Conservation (phyloP, 1,284 basidiomycete species). For the Rhodotorula sp. region DNA sequence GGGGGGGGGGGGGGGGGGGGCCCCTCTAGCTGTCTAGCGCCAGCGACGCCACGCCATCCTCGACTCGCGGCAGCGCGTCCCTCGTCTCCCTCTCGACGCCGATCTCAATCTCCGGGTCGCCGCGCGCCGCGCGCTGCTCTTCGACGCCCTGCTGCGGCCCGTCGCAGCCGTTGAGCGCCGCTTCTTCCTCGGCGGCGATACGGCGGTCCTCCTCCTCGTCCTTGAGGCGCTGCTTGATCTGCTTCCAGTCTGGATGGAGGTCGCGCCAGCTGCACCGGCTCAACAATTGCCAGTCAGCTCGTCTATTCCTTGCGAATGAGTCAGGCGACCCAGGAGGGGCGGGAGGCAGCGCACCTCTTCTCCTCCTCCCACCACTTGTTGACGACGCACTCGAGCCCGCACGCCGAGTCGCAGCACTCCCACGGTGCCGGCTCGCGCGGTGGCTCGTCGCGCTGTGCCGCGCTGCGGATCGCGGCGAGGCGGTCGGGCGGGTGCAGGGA, state of each 20-base stretch:
- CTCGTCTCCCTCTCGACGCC: not conserved
- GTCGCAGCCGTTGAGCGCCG: slow-evolving; percentile 15
- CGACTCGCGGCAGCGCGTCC: no score
- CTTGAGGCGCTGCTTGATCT: slow-evolving; percentile 20
- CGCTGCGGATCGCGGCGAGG: slow-evolving; percentile 11
- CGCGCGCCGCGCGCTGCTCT: no score
- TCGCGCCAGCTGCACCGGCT: slow-evolving; percentile 22
- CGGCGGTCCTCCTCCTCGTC: slow-evolving; percentile 30
- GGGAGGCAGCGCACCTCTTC: slow-evolving; percentile 18
- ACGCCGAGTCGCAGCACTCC: slow-evolving; percentile 22
- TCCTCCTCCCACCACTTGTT: slow-evolving; percentile 35
- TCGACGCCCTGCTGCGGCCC: no score
- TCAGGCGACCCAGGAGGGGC: no score
- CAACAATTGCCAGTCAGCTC: not conserved
- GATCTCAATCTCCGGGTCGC: not conserved
- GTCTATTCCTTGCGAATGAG: not conserved
- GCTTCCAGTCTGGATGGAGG: slow-evolving; percentile 25
- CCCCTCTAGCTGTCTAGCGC: no score
- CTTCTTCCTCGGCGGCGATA: slow-evolving; percentile 19
- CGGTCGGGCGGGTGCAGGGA: slow-evolving; percentile 4
- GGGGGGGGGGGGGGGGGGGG: no score
- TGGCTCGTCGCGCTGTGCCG: slow-evolving; percentile 9
- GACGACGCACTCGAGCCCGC: slow-evolving; percentile 28
- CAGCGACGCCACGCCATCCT: no score
- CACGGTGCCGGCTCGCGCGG: slow-evolving; percentile 23